phyloP scores from a whole-genome alignment of 345 rosid genomes.

The Durio zibethinus region DNA sequence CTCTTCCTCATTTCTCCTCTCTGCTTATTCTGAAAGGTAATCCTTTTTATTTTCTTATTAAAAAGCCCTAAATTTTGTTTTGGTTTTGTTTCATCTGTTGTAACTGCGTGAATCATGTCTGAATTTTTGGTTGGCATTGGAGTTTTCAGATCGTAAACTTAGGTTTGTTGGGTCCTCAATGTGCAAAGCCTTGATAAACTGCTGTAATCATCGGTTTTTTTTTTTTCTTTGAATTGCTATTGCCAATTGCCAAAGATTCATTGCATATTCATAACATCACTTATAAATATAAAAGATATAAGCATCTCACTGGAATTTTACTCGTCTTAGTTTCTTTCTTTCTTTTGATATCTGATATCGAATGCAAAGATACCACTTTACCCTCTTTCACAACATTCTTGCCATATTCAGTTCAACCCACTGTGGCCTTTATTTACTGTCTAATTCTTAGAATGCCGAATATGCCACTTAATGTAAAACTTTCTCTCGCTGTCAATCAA shows the following conservation, averaged over 20 bases:
- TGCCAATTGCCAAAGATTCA: neutral
- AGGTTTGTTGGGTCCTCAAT: neutral
- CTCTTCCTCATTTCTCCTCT: slow-evolving; percentile 10
- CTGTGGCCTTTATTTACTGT: neutral
- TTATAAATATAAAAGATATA: neutral
- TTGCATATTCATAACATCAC: neutral
- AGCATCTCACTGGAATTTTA: neutral
- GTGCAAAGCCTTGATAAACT: slow-evolving; percentile 1
- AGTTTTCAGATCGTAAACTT: neutral
- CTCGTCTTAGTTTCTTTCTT: neutral
- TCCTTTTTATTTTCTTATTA: neutral
- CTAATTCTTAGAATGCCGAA: neutral
- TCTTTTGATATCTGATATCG: neutral
- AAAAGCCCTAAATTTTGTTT: slow-evolving; percentile 9
- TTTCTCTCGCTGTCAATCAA: neutral
- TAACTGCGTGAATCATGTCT: neutral
- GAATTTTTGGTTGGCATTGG: slow-evolving; percentile 24
- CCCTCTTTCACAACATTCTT: neutral
- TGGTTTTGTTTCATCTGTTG: slow-evolving; percentile 18
- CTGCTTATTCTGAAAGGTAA: slow-evolving; percentile 28
- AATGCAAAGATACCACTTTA: neutral
- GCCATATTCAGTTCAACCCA: too few species aligned
- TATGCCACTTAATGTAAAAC: neutral
- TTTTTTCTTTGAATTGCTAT: neutral
- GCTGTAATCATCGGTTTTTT: too few species aligned